These are phyloP conservation scores for Syzygium syzygioides DNA, from an alignment of 441 rosid genomes.

Conservation along the genomic window DNA sequence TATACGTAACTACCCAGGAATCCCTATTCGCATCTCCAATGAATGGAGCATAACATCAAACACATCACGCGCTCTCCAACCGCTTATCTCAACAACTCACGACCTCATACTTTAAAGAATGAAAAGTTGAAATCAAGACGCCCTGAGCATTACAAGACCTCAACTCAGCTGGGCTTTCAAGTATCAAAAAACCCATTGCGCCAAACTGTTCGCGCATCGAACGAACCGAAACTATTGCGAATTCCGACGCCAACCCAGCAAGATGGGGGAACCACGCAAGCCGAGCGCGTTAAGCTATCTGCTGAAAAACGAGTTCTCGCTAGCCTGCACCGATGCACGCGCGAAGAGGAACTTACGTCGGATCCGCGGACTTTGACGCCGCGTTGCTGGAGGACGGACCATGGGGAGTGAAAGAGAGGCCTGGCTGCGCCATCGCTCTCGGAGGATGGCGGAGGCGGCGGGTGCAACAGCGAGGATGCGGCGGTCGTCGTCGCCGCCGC, in stretches of 20 bases:
- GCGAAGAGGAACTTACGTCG: constrained; percentile 25
- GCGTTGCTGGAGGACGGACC: constrained; percentile 54
- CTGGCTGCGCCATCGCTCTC: background rate
- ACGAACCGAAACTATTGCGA: background rate
- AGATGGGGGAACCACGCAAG: background rate
- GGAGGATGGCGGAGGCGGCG: background rate
- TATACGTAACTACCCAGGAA: background rate
- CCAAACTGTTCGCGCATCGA: background rate
- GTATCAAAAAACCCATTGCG: background rate
- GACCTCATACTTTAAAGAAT: background rate
- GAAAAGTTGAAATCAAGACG: background rate
- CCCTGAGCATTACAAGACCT: background rate
- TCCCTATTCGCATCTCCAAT: background rate
- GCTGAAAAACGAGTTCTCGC: background rate
- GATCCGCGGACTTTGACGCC: constrained; percentile 71
- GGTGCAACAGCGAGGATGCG: background rate
- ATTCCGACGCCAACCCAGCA: background rate
- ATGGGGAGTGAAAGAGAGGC: constrained; percentile 29
- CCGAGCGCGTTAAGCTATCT: background rate
- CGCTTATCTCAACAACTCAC: background rate
- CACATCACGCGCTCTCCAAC: background rate
- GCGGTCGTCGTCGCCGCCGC: constrained; percentile 4
- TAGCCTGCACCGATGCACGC: background rate
- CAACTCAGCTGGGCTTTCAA: background rate
- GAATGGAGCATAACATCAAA: background rate